Base-by-base conservation (phyloP, 164 flowering plant genomes). In the Litsea cubeba region DNA sequence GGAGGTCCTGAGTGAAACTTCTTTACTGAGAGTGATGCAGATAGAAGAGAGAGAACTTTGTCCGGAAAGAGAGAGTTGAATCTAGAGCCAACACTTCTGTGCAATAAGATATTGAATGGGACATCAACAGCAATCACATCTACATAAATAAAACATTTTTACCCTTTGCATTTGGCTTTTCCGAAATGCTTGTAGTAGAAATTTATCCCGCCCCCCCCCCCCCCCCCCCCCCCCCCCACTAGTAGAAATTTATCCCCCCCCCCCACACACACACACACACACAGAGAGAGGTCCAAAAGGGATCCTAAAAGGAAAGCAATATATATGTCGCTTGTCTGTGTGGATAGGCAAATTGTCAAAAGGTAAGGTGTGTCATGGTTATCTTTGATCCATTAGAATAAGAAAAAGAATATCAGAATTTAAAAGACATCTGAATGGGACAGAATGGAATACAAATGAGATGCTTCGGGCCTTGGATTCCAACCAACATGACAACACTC, bases 291-390 rank as follows among this genome's bases (percentile, higher is more conserved):
- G 32, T n/a, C 14, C 20, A 30, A 25, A 50, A 57, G 70, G 76
- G 57, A 74, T 50, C 71, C 51, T 67, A 57, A 5, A 67, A 74
- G 54, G 30, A 18, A 40, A 22, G 35, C 12, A 12, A 49, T 3
- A 73, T 22, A 50, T 2, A 30, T 23, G 60, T 26, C 50, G 12
- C 26, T 50, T 12, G 26, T 18, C 11, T 3, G 10, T 22, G 26
- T 20, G 25, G 35, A 72, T 40, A 72, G 57, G 62, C 10, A 25
- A 26, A 64, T 40, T 57, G 69, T 51, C 75, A 73, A 71, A 71
- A 30, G 50, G 11, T 60, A 30, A 30, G 35, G 5, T 1, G 35
- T 10, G n/a, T 71, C 63, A 54, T 57, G 46, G 72, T 50, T 70
- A 40, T 51, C 23, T 68, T n/a, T 35, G 18, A 68, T 40, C 51